Conservation (phyloP, 805 yeast species). For the Kodamaea neixiangensis region DNA sequence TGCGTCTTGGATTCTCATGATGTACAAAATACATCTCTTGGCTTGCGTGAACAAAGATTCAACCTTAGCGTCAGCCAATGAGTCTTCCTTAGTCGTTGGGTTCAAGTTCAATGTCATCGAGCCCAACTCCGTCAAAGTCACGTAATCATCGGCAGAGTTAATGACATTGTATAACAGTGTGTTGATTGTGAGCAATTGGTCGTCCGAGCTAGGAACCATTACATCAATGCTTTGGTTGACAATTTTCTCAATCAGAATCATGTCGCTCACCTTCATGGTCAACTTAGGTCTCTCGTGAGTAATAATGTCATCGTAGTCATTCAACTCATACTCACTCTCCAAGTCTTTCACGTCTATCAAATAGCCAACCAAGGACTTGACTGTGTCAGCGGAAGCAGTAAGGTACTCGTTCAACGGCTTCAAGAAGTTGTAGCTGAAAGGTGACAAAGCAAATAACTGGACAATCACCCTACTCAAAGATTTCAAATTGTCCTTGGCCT, state of each 20-base stretch:
- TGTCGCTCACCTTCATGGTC: slow-evolving; percentile 45
- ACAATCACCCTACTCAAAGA: slow-evolving; percentile 59
- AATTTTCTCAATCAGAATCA: slow-evolving; percentile 46
- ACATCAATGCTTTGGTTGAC: slow-evolving; percentile 43
- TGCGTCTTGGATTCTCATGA: slow-evolving; percentile 79
- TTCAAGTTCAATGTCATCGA: slow-evolving; percentile 59
- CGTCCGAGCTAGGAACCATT: slow-evolving; percentile 54
- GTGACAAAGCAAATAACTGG: slow-evolving; percentile 67
- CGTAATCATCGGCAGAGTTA: slow-evolving; percentile 38
- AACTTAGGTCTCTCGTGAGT: slow-evolving; percentile 48
- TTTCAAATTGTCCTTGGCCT: slow-evolving; percentile 50
- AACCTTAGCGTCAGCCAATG: slow-evolving; percentile 55
- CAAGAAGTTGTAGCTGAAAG: slow-evolving; percentile 69
- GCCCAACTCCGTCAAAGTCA: slow-evolving; percentile 54
- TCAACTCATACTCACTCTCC: slow-evolving; percentile 61
- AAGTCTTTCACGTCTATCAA: slow-evolving; percentile 57
- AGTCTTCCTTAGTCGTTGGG: slow-evolving; percentile 47
- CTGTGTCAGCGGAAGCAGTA: slow-evolving; percentile 48
- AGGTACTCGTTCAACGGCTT: slow-evolving; percentile 82
- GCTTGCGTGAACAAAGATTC: slow-evolving; percentile 69
- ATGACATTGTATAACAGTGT: slow-evolving; percentile 42
- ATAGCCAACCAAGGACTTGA: slow-evolving; percentile 45
- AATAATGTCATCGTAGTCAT: slow-evolving; percentile 67
- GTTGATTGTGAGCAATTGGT: slow-evolving; percentile 50
- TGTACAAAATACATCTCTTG: slow-evolving; percentile 78